Base-by-base conservation (phyloP, 108 stramenopile genomes). In the Fragilaria crotonensis region DNA sequence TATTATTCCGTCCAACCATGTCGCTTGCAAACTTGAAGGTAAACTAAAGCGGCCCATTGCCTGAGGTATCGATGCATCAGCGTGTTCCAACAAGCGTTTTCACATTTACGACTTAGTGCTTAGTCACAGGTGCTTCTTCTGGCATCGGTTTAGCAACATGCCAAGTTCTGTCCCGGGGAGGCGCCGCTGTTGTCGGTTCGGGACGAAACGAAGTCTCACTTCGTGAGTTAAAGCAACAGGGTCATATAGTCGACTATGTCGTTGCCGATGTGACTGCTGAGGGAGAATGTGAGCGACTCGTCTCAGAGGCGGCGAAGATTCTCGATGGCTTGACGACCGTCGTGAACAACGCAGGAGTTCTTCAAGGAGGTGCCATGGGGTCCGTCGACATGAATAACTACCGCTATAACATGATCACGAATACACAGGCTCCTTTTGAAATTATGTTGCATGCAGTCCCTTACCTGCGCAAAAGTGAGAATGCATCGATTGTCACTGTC, bases 381-480 rank as follows among this genome's bases (percentile, higher is more conserved):
- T 51, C 53, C 25, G 33, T 48, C 21, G 48, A 74, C 30, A 26
- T 81, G 30, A 45, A 63, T 4, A 84, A 79, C 59, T 84, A 77
- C 45, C 44, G 69, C 22, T 64, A 33, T 59, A 80, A 80, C 33
- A 79, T 84, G 79, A 69, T 47, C 22, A 41, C 66, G 26, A 84
- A 79, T 52, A 57, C 70, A 51, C 71, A 72, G 59, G 77, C 77
- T 3, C 74, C 79, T n/a, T 79, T 75, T 61, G 83, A 76, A 59
- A 67, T 84, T n/a, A 77, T 84, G 53, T 30, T 57, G 1, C 61
- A 66, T 46, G 76, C 83, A 19, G 64, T 84, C n/a, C 83, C 79
- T 20, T 57, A 64, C 54, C 53, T 84, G 64, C 73, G 73, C 45
- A 48, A 71, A 23, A 56, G 48, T 49, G 64, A 19, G 28, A 48